Conservation (phyloP, 495 filamentous ascomycete genomes). For the Paragyromitra xinjiangensis region DNA sequence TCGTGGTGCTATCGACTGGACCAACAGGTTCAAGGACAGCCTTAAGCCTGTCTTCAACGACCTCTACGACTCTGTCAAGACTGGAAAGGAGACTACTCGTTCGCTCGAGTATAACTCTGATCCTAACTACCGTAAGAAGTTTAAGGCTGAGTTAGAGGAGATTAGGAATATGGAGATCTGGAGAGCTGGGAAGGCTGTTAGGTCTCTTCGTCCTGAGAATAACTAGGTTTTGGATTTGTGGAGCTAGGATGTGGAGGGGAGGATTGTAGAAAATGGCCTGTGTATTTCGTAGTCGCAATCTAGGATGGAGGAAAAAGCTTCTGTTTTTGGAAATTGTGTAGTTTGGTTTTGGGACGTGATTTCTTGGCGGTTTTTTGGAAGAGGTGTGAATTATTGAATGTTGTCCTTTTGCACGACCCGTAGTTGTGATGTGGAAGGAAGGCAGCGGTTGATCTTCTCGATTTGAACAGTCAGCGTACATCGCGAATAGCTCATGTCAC, state of each 20-base stretch:
- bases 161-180: slow-evolving; percentile 98
- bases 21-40: slow-evolving; percentile 88
- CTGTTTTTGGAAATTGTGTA: background rate
- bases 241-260: background rate
- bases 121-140: slow-evolving; percentile 93
- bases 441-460: background rate
- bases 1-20: slow-evolving; percentile 99
- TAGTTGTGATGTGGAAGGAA: background rate
- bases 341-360: slow-evolving; percentile 5
- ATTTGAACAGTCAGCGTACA: background rate
- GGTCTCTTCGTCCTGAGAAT: slow-evolving; percentile 92
- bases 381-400: background rate
- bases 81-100: slow-evolving; percentile 90
- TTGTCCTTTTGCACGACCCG: background rate
- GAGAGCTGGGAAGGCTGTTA: slow-evolving; percentile 96
- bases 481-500: background rate
- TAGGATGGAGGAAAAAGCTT: slow-evolving; percentile 25
- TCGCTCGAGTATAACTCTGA: slow-evolving; percentile 95
- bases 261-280: background rate
- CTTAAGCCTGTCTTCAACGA: slow-evolving; percentile 98
- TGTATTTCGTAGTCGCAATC: slow-evolving; percentile 33
- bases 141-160: slow-evolving; percentile 94
- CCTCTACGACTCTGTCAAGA: slow-evolving; percentile 88
- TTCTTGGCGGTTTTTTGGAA: slow-evolving; percentile 13
- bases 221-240: slow-evolving; percentile 58